Base-by-base conservation (phyloP, 768 basidiomycete genomes). In the Postia placenta region DNA sequence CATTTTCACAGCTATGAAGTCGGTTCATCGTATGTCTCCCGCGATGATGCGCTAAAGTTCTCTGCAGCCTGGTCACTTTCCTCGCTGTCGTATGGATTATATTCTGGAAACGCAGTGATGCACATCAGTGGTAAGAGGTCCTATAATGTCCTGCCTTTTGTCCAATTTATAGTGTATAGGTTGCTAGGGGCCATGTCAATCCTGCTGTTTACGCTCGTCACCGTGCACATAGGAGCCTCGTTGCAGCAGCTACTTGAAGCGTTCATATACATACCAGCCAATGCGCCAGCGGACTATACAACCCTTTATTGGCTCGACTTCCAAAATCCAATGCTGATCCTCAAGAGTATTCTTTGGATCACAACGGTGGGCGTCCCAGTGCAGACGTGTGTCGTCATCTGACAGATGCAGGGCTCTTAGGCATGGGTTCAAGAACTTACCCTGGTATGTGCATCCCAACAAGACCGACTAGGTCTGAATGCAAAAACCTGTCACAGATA, bases 401-500 rank as follows among this genome's bases (percentile, higher is more conserved):
- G 12, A 9, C 12, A 15, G 15, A 23, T 42, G 11, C 23, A 15
- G 7, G 9, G 30, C 7, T 19, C 20, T 25, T 11, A 44, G 43
- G 27, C 28, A 23, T 44, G 22, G 24, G 5, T 44, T 14, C 43
- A 44, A 22, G 43, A 44, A 12, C 5, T 44, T 12, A 26, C 28
- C 15, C 43, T 44, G 5, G 43, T 30, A n/a, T 11, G 24, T 28
- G 22, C 17, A n/a, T n/a, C n/a, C n/a, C n/a, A n/a, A n/a, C n/a
- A n/a, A n/a, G n/a, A n/a, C n/a, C n/a, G n/a, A n/a, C 49, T 5
- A 61, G 56, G 45, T 33, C 19, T 14, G 12, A 9, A 17, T 39
- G 14, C 14, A 14, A 9, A 20, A 14, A 9, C 38, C 7, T 7
- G 19, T 14, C 19, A 19, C 38, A 50, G 49, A 50, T 50, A 4